Evolutionary conservation across 1,139 yeast genomes (phyloP), one percentile per base, ranked within the genome.

Genomic region (Sugiyamaella novakii): DNA sequence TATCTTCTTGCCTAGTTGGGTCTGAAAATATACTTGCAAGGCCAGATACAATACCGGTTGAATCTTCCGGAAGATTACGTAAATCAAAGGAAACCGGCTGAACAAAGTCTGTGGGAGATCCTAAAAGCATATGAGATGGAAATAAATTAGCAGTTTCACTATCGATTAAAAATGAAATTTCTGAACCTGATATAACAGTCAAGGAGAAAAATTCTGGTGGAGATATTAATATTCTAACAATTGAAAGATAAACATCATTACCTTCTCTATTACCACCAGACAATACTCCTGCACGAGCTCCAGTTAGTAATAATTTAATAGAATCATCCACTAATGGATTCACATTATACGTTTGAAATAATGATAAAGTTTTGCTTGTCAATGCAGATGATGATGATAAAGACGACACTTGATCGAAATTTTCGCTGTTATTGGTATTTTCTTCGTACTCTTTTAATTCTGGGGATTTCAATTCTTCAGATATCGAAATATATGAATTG

Each of bases 31-130:
- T 53, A 47, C 79, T 70, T 0, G 87, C 85, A 27, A 83, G 75
- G 1, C 87, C 86, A 0, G 86, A 81, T 1, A 82, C 87, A 48
- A 83, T 80, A 43, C 87, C 87, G 6, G 84, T 80, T 5, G 81
- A 73, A 60, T 81, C 83, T 37, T 80, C 67, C 0, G 87, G 87
- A 30, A 82, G 64, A 24, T 66, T 66, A n/a, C 76, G 69, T 51
- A 82, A 72, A 59, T 82, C 83, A 33, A 82, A 74, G 1, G 76
- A 69, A 3, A 82, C 72, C 0, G 87, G 87, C n/a, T 77, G 71
- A 42, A 81, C 59, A 31, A 71, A 69, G 59, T 82, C 87, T 53
- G 76, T 78, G 14, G 76, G 69, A 1, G 84, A 79, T 0, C 87
- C 87, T 38, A 80, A 74, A 33, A 78, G 71, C 35, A 68, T 64